A percentile compares a stretch with the other conserved stretches of the same genome.
phyloP scores from a whole-genome alignment of 331 rosid genomes.

The Phaseolus coccineus region DNA sequence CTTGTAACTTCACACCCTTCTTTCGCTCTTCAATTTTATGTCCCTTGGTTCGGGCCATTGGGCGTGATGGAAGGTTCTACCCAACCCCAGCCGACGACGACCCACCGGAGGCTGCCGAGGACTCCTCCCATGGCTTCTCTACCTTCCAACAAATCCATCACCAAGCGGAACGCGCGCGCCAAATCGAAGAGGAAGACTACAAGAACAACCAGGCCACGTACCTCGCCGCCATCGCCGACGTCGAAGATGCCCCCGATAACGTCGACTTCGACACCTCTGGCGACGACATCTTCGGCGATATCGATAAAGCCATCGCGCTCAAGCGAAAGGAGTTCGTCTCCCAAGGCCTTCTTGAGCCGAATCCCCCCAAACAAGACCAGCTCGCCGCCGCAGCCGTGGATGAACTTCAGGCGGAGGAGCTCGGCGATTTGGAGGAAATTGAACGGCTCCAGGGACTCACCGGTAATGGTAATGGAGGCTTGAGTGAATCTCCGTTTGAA shows the following conservation, averaged over 20 bases:
- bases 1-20: constrained; percentile 27
- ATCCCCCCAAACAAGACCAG: constrained; percentile 55
- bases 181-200: constrained; percentile 72
- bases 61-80: constrained; percentile 74
- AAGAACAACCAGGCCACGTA: constrained; percentile 76
- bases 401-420: constrained; percentile 78
- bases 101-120: constrained; percentile 82
- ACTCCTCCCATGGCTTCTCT: constrained; percentile 81
- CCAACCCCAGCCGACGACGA: constrained; percentile 86
- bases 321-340: constrained; percentile 88
- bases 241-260: constrained; percentile 68
- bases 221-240: constrained; percentile 86
- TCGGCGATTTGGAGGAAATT: constrained; percentile 82
- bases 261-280: constrained; percentile 43
- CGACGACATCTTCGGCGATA: constrained; percentile 86
- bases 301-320: constrained; percentile 85
- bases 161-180: constrained; percentile 80
- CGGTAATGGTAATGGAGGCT: constrained; percentile 42
- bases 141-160: constrained; percentile 78
- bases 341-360: constrained; percentile 85
- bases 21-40: constrained; percentile 39
- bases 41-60: constrained; percentile 54
- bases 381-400: constrained; percentile 26
- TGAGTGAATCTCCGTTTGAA: constrained; percentile 68
- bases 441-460: constrained; percentile 67